These are phyloP conservation scores for Penicillium sp. DNA, from an alignment of 2,329 filamentous ascomycete species.

Conservation along the genomic window DNA sequence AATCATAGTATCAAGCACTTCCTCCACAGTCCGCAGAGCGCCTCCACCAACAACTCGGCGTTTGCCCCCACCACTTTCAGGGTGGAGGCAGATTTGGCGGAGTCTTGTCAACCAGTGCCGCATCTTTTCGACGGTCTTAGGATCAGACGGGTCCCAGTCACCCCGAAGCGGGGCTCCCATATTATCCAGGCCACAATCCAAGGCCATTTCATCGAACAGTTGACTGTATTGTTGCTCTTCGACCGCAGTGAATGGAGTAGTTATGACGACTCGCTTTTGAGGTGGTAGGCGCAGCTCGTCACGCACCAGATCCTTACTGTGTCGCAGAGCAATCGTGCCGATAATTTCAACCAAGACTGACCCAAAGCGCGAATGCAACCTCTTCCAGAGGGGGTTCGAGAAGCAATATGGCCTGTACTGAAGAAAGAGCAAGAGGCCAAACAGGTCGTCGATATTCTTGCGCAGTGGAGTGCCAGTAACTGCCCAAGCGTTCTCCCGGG, in stretches of 20 bases:
- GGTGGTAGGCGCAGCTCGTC: slow-evolving; percentile 76
- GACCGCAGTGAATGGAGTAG: slow-evolving; percentile 83
- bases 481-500: slow-evolving; percentile 85
- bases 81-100: slow-evolving; percentile 81
- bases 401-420: slow-evolving; percentile 74
- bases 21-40: slow-evolving; percentile 74
- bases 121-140: slow-evolving; percentile 67
- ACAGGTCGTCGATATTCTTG: slow-evolving; percentile 75
- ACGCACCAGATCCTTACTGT: slow-evolving; percentile 80
- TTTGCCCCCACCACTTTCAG: slow-evolving; percentile 72
- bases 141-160: slow-evolving; percentile 66
- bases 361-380: slow-evolving; percentile 63
- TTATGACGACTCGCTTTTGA: slow-evolving; percentile 85
- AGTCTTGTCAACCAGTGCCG: slow-evolving; percentile 74
- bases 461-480: slow-evolving; percentile 89
- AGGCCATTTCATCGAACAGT: slow-evolving; percentile 73
- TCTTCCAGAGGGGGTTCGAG: slow-evolving; percentile 65
- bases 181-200: slow-evolving; percentile 65
- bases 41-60: slow-evolving; percentile 64
- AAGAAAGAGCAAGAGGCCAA: slow-evolving; percentile 79
- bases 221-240: slow-evolving; percentile 87
- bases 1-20: slow-evolving; percentile 90
- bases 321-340: slow-evolving; percentile 71
- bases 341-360: slow-evolving; percentile 70
- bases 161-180: slow-evolving; percentile 63